A percentile compares a stretch with the other conserved stretches of the same genome.
Evolutionary conservation across 2,329 filamentous ascomycete genomes (phyloP).

Genomic region (Penicillium aurantiogriseum): DNA sequence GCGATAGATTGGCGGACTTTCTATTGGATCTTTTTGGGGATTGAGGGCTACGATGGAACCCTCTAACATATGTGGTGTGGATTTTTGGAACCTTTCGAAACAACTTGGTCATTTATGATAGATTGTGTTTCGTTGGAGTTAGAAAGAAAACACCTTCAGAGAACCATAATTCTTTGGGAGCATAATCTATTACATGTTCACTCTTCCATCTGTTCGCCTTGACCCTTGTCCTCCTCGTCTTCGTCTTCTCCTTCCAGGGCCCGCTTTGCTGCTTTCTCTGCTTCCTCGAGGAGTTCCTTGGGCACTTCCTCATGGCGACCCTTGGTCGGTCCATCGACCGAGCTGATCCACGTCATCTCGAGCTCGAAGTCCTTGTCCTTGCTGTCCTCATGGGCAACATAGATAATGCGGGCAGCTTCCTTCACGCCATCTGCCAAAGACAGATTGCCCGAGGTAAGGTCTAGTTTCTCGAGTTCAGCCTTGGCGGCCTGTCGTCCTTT

Average conservation of each 20-base stretch:
- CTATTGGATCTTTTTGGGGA: background rate
- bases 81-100: background rate
- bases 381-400: conserved; percentile 96
- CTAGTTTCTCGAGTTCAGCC: conserved; percentile 96
- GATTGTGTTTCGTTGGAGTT: background rate
- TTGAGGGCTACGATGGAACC: conserved; percentile 3
- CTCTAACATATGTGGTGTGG: background rate
- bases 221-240: conserved; percentile 68
- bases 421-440: conserved; percentile 86
- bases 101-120: background rate
- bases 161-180: conserved; percentile 19
- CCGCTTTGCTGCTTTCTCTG: conserved; percentile 88
- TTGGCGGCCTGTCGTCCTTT: conserved; percentile 97
- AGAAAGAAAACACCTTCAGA: background rate
- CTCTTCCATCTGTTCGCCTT: conserved; percentile 83
- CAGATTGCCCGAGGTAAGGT: conserved; percentile 73
- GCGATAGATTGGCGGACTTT: background rate
- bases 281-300: conserved; percentile 84
- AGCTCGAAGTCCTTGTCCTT: conserved; percentile 99
- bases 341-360: conserved; percentile 98
- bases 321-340: conserved; percentile 79
- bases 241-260: conserved; percentile 82
- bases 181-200: conserved; percentile 47
- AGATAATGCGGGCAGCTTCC: conserved; percentile 95
- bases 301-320: conserved; percentile 92